Conservation (phyloP, 805 yeast genomes). For the Jamesozyma spencerorum region DNA sequence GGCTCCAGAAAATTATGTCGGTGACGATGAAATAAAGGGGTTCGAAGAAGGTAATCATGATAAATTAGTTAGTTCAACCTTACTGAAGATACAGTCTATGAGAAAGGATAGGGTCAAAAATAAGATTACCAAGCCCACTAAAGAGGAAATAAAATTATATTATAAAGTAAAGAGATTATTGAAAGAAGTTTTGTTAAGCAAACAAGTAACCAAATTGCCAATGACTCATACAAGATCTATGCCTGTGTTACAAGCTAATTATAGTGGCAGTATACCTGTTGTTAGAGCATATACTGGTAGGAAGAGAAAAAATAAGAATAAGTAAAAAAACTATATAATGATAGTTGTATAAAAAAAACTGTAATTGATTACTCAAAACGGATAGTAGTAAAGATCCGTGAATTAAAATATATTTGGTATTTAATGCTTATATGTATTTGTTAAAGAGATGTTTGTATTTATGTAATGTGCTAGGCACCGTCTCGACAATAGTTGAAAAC, state of each 20-base stretch:
- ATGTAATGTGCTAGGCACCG: too few relatives aligned
- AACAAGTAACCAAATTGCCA: slow-evolving; percentile 28
- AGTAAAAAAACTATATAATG: too few relatives aligned
- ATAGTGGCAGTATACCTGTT: slow-evolving; percentile 73
- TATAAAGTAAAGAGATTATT: slow-evolving; percentile 38
- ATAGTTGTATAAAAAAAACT: too few relatives aligned
- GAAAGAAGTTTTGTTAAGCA: slow-evolving; percentile 35
- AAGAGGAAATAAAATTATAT: slow-evolving; percentile 36
- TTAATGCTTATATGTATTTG: too few relatives aligned
- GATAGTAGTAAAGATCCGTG: too few relatives aligned
- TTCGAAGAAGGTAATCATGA: slow-evolving; percentile 35
- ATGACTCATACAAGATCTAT: slow-evolving; percentile 33
- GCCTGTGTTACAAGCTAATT: slow-evolving; percentile 66
- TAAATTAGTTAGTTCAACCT: slow-evolving; percentile 35
- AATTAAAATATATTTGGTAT: too few relatives aligned
- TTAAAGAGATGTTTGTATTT: too few relatives aligned
- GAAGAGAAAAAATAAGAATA: slow-evolving; percentile 22
- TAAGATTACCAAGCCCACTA: slow-evolving; percentile 32
- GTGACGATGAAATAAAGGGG: slow-evolving; percentile 44
- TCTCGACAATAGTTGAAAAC: too few relatives aligned
- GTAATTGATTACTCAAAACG: too few relatives aligned
- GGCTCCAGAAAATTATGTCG: slow-evolving; percentile 41
- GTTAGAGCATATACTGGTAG: slow-evolving; percentile 24
- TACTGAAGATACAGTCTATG: slow-evolving; percentile 41
- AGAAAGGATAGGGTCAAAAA: slow-evolving; percentile 38